Percentiles rank a stretch among this genome's conserved stretches.
phyloP scores from a whole-genome alignment of 106 monocot species.

The Agapanthus africanus region DNA sequence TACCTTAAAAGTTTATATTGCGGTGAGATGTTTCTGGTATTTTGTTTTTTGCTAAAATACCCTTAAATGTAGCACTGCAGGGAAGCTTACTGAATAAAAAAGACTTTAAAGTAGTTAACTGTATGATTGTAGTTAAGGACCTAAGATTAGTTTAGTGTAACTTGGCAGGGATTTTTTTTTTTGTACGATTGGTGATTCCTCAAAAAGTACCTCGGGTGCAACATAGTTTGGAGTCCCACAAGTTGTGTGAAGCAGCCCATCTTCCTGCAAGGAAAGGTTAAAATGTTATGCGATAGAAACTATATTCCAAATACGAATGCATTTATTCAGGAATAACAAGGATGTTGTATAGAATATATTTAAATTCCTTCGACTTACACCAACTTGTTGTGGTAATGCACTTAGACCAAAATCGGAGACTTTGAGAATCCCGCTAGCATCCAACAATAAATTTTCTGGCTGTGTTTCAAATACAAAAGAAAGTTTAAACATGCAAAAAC shows the following conservation, averaged over 20 bases:
- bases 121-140: background rate
- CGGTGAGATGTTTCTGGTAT: no score
- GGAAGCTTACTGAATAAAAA: no score
- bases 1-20: no score
- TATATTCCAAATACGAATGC: background rate
- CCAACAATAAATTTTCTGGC: conserved; percentile 77
- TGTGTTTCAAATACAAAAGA: conserved; percentile 17
- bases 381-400: conserved; percentile 82
- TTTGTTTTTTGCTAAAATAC: no score
- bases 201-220: conserved; percentile 55
- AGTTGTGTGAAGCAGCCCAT: conserved; percentile 87
- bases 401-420: conserved; percentile 97
- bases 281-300: background rate
- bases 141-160: no score
- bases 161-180: no score
- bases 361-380: conserved; percentile 26
- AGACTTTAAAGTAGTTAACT: no score
- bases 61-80: no score
- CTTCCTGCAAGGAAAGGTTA: conserved; percentile 40
- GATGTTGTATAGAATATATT: background rate
- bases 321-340: background rate
- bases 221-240: conserved; percentile 98
- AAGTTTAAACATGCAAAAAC: background rate
- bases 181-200: background rate
- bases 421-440: conserved; percentile 62